These are phyloP conservation scores for Ustilago lituana DNA, from an alignment of 1,284 basidiomycete genomes.

Conservation along the genomic window DNA sequence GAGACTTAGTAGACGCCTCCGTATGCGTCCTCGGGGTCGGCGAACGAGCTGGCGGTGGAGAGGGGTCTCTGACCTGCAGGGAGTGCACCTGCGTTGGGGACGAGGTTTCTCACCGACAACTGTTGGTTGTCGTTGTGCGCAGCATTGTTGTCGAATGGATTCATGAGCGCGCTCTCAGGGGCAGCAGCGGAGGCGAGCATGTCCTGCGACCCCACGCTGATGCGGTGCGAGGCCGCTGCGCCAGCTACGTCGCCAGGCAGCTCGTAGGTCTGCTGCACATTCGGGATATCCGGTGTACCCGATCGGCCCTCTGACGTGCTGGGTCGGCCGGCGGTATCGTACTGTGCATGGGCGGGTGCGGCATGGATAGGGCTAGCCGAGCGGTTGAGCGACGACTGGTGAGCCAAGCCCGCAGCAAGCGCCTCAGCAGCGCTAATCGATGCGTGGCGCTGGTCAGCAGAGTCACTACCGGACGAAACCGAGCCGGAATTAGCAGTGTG, in stretches of 20 bases:
- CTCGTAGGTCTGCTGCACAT: conserved; percentile 58
- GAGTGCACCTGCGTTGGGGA: conserved; percentile 12
- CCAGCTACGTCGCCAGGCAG: conserved; percentile 10
- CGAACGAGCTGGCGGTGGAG: conserved; percentile 46
- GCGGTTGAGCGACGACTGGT: conserved; percentile 35
- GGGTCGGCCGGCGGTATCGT: conserved; percentile 49
- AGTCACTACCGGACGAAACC: conserved; percentile 10
- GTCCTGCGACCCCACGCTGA: conserved; percentile 16
- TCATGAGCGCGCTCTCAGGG: background rate
- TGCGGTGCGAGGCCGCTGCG: conserved; percentile 8
- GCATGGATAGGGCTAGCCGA: conserved; percentile 9
- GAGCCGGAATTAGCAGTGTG: conserved; percentile 34
- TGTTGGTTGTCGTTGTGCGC: conserved; percentile 5
- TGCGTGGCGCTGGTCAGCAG: conserved; percentile 20
- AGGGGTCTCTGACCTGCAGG: conserved; percentile 47
- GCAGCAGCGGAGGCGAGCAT: conserved; percentile 4
- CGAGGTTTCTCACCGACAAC: conserved; percentile 43
- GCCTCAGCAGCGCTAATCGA: conserved; percentile 34
- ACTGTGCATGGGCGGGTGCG: background rate
- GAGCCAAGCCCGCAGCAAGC: conserved; percentile 32
- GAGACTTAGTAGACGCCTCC: conserved; percentile 55
- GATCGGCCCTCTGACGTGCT: conserved; percentile 43
- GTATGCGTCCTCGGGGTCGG: conserved; percentile 53
- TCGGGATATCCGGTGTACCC: conserved; percentile 58
- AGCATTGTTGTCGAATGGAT: conserved; percentile 15